Percentiles rank a stretch among this genome's conserved stretches.
These are phyloP conservation scores for Medicago truncatula DNA, from an alignment of 306 rosid genomes.

Conservation along the genomic window MtrunA17r5.0-ANR NC_053044.1:23066501-23067000, in stretches of 20 bases:
- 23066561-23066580: too few species aligned
- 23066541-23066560: too few species aligned
- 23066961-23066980: constrained; percentile 27
- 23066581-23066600: too few species aligned
- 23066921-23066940: not conserved
- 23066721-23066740: constrained; percentile 14
- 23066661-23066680: not conserved
- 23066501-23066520: not conserved
- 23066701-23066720: not conserved
- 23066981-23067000: constrained; percentile 1
- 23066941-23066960: not conserved
- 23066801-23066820: not conserved
- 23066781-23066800: not conserved
- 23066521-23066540: too few species aligned
- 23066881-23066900: not conserved
- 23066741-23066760: constrained; percentile 2
- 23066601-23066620: too few species aligned
- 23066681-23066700: not conserved
- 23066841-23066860: not conserved
- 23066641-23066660: constrained; percentile 4
- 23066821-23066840: not conserved
- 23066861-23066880: too few species aligned
- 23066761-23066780: not conserved
- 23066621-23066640: too few species aligned
- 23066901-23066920: not conserved